These are phyloP conservation scores for Sarcodon aspratus DNA, from an alignment of 768 basidiomycete genomes.

Conservation along the genomic window DNA sequence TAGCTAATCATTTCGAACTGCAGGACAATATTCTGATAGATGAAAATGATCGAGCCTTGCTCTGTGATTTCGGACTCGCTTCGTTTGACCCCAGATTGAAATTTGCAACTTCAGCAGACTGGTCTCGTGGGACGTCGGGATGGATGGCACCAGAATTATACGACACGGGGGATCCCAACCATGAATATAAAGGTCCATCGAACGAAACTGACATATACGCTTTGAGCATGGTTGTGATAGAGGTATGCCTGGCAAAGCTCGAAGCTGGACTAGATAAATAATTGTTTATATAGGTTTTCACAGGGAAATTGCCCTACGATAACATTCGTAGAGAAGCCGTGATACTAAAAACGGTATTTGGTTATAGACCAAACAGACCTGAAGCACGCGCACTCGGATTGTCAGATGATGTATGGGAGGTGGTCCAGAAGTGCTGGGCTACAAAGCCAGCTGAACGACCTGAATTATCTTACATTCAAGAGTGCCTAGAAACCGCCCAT, in stretches of 20 bases:
- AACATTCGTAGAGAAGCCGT: constrained; percentile 1
- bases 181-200: neutral
- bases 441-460: too few relatives aligned
- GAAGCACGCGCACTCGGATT: neutral
- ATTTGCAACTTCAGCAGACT: neutral
- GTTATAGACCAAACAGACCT: neutral
- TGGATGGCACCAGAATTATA: constrained; percentile 1
- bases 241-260: too few relatives aligned
- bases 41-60: constrained; percentile 6
- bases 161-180: neutral
- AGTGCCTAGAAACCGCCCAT: neutral
- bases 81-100: constrained; percentile 4
- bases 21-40: constrained; percentile 14
- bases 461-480: constrained; percentile 6
- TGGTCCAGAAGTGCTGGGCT: constrained; percentile 5
- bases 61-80: constrained; percentile 16
- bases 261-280: too few relatives aligned
- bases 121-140: neutral
- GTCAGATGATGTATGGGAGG: constrained; percentile 1
- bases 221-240: neutral
- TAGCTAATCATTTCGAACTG: neutral
- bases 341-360: neutral
- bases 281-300: too few relatives aligned
- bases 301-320: neutral
- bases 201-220: neutral